Percentiles rank a stretch among this genome's conserved stretches.
phyloP scores from a whole-genome alignment of 257 asterid species.

The Cruciata laevipes region DNA sequence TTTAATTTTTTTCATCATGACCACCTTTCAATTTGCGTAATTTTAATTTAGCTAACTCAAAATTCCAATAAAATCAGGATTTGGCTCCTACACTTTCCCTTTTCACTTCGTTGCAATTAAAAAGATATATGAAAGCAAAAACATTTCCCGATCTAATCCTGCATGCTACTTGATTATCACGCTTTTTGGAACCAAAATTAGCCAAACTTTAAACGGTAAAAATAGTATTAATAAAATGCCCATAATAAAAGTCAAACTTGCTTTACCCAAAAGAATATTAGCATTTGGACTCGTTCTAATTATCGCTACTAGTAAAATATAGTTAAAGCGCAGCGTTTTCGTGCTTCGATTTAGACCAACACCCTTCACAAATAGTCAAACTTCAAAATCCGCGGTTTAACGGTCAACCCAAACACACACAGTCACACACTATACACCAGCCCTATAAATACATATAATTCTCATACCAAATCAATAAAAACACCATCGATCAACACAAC shows the following conservation, averaged over 20 bases:
- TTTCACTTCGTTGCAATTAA: no score
- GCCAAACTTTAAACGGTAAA: neutral
- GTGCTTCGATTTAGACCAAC: neutral
- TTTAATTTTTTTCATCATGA: no score
- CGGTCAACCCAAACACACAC: neutral
- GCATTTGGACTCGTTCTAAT: neutral
- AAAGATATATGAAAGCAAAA: neutral
- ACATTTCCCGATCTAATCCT: neutral
- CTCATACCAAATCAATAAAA: neutral
- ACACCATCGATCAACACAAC: neutral
- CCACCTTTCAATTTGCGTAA: no score
- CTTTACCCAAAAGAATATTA: neutral
- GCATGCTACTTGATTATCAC: neutral
- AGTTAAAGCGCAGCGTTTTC: neutral
- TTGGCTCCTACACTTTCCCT: no score
- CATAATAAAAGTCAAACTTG: neutral
- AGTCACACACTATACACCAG: neutral
- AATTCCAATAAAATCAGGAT: no score
- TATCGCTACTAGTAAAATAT: neutral
- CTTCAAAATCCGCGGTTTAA: neutral
- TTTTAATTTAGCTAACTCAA: no score
- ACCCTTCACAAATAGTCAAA: neutral
- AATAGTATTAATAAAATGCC: neutral
- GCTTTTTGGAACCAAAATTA: neutral
- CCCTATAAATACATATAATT: neutral